phyloP scores from a whole-genome alignment of 176 grass and related monocot genomes.

The Oryza meridionalis region DNA sequence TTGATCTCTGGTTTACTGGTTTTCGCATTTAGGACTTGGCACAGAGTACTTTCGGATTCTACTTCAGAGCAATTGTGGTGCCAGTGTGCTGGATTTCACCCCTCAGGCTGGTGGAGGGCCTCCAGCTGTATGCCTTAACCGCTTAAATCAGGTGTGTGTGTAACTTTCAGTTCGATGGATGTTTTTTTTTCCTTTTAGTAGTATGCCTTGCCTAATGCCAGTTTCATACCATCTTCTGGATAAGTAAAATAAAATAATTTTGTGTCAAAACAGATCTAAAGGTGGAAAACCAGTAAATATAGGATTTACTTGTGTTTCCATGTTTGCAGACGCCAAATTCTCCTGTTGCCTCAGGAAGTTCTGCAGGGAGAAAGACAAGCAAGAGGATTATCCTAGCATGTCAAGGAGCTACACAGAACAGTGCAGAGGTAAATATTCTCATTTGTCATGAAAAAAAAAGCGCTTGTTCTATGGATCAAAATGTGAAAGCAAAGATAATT shows the following conservation, averaged over 20 bases:
- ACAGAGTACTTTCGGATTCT: constrained; percentile 78
- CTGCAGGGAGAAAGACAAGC: constrained; percentile 70
- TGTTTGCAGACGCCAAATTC: constrained; percentile 80
- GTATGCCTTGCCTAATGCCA: neutral
- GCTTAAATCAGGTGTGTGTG: constrained; percentile 77
- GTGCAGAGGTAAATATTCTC: constrained; percentile 53
- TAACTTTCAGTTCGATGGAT: constrained; percentile 5
- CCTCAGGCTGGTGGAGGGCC: constrained; percentile 49
- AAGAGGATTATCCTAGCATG: constrained; percentile 82
- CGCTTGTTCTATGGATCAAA: neutral
- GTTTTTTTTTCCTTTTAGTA: neutral
- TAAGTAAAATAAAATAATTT: neutral
- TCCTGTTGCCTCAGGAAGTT: constrained; percentile 61
- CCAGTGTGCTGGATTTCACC: constrained; percentile 81
- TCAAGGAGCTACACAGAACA: constrained; percentile 76
- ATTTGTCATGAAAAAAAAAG: neutral
- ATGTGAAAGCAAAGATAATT: neutral
- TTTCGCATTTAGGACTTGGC: constrained; percentile 63
- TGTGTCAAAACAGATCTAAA: neutral
- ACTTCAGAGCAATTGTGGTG: constrained; percentile 94
- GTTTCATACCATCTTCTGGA: constrained; percentile 21
- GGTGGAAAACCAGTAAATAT: constrained; percentile 15
- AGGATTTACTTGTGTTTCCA: constrained; percentile 9
- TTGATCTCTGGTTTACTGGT: neutral
- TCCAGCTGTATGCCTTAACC: constrained; percentile 82